Percentiles rank a stretch among this genome's conserved stretches.
These are phyloP conservation scores for Saccharomyces uvarum DNA, from an alignment of 1,139 yeast species.

Conservation along the genomic window DNA sequence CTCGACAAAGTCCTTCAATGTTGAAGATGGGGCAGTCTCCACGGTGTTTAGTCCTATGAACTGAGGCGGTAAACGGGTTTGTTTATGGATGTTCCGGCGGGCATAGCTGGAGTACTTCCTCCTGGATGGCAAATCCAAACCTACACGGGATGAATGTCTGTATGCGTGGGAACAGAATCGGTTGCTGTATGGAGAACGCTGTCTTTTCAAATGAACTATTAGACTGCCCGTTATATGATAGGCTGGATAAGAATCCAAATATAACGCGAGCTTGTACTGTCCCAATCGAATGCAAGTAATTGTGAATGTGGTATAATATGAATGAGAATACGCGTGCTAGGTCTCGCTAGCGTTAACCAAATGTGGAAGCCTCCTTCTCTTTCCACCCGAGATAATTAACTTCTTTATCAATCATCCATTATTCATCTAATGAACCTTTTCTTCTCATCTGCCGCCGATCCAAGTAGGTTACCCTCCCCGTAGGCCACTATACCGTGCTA, in stretches of 20 bases:
- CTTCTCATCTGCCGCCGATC: background rate
- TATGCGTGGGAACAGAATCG: background rate
- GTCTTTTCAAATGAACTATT: background rate
- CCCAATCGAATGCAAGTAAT: background rate
- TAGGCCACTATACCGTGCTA: background rate
- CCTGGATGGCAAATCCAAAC: background rate
- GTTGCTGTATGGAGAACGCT: background rate
- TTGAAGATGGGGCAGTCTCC: constrained; percentile 57
- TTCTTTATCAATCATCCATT: background rate
- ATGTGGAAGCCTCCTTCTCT: background rate
- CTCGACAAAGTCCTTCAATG: constrained; percentile 75
- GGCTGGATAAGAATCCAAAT: background rate
- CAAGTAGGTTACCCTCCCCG: background rate
- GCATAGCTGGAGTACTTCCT: background rate
- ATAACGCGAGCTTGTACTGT: background rate
- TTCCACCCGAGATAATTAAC: background rate
- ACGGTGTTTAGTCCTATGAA: constrained; percentile 36
- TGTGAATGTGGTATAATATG: background rate
- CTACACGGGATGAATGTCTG: background rate
- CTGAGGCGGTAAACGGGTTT: constrained; percentile 3
- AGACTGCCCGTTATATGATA: background rate
- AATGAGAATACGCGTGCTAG: background rate
- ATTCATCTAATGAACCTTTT: background rate
- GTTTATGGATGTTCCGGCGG: background rate
- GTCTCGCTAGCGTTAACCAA: background rate